Percentiles rank a stretch among this genome's conserved stretches.
Evolutionary conservation across 2,329 filamentous ascomycete species (phyloP).

Genomic region (Exserohilum rostratum): DNA sequence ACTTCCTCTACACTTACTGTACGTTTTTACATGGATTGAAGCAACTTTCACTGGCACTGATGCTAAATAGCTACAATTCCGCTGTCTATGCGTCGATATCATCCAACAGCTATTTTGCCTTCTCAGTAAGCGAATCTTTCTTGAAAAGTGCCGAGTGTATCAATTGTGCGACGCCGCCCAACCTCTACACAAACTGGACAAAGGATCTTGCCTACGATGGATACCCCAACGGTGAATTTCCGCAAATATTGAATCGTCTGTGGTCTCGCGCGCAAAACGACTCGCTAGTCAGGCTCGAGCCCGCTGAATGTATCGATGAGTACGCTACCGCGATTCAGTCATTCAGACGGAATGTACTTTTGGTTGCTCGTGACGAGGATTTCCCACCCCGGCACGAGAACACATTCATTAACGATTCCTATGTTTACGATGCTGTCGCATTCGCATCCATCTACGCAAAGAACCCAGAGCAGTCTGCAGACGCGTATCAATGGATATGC

Average conservation of each 20-base stretch:
- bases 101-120: slow-evolving; percentile 22
- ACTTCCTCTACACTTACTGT: slow-evolving; percentile 1
- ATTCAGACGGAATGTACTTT: slow-evolving; percentile 16
- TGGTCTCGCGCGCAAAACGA: slow-evolving; percentile 2
- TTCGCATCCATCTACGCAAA: not conserved
- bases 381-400: not conserved
- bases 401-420: not conserved
- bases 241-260: not conserved
- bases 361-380: slow-evolving; percentile 14
- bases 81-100: slow-evolving; percentile 26
- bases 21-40: not conserved
- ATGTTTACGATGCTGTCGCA: not conserved
- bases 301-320: slow-evolving; percentile 21
- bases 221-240: not conserved
- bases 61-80: slow-evolving; percentile 32
- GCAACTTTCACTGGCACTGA: not conserved
- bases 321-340: slow-evolving; percentile 24
- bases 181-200: not conserved
- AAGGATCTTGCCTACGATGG: slow-evolving; percentile 10
- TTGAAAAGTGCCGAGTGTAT: not conserved
- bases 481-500: slow-evolving; percentile 23
- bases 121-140: not conserved
- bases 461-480: not conserved
- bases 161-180: not conserved
- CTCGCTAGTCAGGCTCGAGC: slow-evolving; percentile 6